Evolutionary conservation across 768 basidiomycete genomes (phyloP), one percentile per base, ranked within the genome.

Genomic region (Podaxis sp.): DNA sequence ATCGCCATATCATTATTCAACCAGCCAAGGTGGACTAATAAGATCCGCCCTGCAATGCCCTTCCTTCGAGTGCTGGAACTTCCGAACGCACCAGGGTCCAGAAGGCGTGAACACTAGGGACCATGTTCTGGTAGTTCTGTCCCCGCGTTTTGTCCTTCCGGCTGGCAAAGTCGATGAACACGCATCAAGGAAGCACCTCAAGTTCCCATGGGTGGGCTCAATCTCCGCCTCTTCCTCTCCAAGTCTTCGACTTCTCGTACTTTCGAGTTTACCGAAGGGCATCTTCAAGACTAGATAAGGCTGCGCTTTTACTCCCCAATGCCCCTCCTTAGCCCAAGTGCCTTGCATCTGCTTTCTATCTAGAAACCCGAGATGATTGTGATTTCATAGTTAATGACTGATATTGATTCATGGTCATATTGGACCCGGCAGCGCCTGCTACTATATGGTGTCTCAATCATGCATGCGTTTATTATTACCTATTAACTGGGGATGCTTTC

Each of bases 401-500:
- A 57, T 42, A 26, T 44, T 42, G 40, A 44, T 24, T 44, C 33
- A 8, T 57, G 56, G 52, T 60, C 28, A 52, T n/a, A 60, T 60
- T 52, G 59, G 38, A 59, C 7, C 51, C 15, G 33, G 49, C 49
- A 2, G 28, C 2, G 26, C n/a, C 49, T 22, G 46, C 33, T 17
- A 22, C 44, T 46, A 19, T 19, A 8, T 5, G 33, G 48, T 38
- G 57, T 48, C 7, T 15, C 24, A 17, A 26, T 36, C 57, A 28
- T 38, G 46, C 12, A 22, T 19, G 33, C 44, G 33, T 49, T 48
- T 30, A 33, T 59, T 30, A 39, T 17, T 9, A 40, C 19, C 6
- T 15, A 24, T 26, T 15, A 24, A 40, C 22, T 56, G 22, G 9
- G 39, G 24, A 40, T 22, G 22, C 11, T 24, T 56, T 56, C 54